Evolutionary conservation across 306 rosid genomes (phyloP), one percentile per base, ranked within the genome.

Genomic region (Gillenia trifoliata): DNA sequence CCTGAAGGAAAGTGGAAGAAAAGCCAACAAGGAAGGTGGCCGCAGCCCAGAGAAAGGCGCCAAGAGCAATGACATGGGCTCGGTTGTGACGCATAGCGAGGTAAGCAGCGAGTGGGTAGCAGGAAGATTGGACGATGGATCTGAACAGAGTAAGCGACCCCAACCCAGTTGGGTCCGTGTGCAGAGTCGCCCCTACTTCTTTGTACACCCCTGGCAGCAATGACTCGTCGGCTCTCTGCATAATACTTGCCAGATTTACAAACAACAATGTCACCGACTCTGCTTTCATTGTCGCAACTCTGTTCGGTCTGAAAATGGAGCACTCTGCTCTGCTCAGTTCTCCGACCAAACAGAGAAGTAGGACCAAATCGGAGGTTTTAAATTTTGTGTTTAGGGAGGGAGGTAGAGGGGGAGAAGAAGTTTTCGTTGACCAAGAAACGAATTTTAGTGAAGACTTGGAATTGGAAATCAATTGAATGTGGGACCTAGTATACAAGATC

Each of bases 201-300:
- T 88, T 88, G 71, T 93, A 93, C 1, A 86, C 97, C 7, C 93
- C 97, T 5, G 97, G 98, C 25, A 91, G 25, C 77, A 93, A 47
- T 3, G 98, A 81, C 73, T 88, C 91, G 55, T 93, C 97, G 0
- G 98, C 96, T 55, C 87, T 80, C 76, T 91, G 89, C 93, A 93
- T 88, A 0, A 91, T 88, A 20, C 84, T 71, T 0, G 92, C 97
- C 17, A 89, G 85, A 79, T 91, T 91, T 26, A 88, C 92, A 33
- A 91, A 75, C 60, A 91, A 75, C 70, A 89, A 47, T 2, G 96
- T 93, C 72, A 80, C n/a, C 1, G 85, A 75, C 80, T 86, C 97
- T 0, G 88, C 3, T 64, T 81, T 88, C 98, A 91, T 89, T 70
- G 68, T 83, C 23, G 30, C 11, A 0, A 4, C 26, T 73, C 59